Conservation (phyloP, 2,329 filamentous ascomycete genomes). For the Hypoxylon sp. region DNA sequence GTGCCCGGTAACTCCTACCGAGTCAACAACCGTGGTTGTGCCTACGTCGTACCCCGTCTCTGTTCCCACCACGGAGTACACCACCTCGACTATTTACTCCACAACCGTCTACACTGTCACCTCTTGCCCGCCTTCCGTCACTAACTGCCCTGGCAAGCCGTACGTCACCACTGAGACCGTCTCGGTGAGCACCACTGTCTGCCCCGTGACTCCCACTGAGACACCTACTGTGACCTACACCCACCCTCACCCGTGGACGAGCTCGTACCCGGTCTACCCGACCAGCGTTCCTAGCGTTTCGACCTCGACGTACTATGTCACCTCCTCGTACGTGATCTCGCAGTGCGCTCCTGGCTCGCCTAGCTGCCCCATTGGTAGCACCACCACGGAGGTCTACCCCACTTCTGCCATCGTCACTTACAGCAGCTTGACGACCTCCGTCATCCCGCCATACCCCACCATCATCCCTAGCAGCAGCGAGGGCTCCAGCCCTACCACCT, state of each 20-base stretch:
- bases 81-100: conserved; percentile 9
- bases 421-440: conserved; percentile 32
- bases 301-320: conserved; percentile 12
- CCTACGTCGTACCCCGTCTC: conserved; percentile 7
- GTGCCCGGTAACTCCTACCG: conserved; percentile 24
- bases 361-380: conserved; percentile 21
- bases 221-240: neutral
- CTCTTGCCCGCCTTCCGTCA: conserved; percentile 7
- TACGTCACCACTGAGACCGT: conserved; percentile 16
- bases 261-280: conserved; percentile 14
- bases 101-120: conserved; percentile 6
- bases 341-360: conserved; percentile 11
- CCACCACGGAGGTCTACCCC: conserved; percentile 17
- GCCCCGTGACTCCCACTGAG: conserved; percentile 16
- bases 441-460: conserved; percentile 33
- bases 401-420: conserved; percentile 1
- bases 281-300: conserved; percentile 13
- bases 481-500: conserved; percentile 8
- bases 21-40: neutral
- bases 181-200: conserved; percentile 13
- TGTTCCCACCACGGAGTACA: conserved; percentile 8
- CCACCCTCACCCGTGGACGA: neutral
- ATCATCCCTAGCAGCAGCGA: conserved; percentile 6
- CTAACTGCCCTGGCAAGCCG: neutral
- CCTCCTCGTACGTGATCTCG: conserved; percentile 8